Evolutionary conservation across 192 early-diverging fungal species (phyloP).

Genomic region (Backusella luteola): DNA sequence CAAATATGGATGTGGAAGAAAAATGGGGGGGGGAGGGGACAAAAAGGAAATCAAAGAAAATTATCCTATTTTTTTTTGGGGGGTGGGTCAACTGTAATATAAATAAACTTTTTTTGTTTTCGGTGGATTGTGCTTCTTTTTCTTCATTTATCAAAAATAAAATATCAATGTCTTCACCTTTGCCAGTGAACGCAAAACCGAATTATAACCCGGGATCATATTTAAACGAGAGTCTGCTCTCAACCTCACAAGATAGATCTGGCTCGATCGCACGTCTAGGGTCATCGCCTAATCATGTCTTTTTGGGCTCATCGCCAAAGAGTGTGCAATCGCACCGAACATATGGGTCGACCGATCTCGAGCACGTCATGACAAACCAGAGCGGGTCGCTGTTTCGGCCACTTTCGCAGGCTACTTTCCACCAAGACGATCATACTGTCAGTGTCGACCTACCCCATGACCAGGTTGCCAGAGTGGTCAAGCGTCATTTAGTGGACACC

Average conservation of each 20-base stretch:
- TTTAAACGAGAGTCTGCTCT: conserved; percentile 8
- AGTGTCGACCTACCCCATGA: conserved; percentile 31
- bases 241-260: conserved; percentile 11
- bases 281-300: conserved; percentile 8
- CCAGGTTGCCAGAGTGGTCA: conserved; percentile 34
- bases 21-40: not conserved
- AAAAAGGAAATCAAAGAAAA: not conserved
- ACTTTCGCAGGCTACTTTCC: conserved; percentile 3
- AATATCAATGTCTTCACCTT: conserved; percentile 14
- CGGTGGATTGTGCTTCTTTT: not conserved
- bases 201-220: not conserved
- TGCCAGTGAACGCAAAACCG: conserved; percentile 23
- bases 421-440: conserved; percentile 27
- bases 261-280: conserved; percentile 9
- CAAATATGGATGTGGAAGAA: not conserved
- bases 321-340: conserved; percentile 11
- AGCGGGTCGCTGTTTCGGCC: conserved; percentile 16
- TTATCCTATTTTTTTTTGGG: not conserved
- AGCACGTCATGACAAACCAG: conserved; percentile 13
- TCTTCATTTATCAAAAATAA: not conserved
- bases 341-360: conserved; percentile 19
- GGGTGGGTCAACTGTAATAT: not conserved
- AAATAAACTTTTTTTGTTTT: conserved; percentile 4
- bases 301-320: conserved; percentile 1
- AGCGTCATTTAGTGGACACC: conserved; percentile 29